Evolutionary conservation across 768 basidiomycete genomes (phyloP).

Genomic region (Tricholoma sp.): DNA sequence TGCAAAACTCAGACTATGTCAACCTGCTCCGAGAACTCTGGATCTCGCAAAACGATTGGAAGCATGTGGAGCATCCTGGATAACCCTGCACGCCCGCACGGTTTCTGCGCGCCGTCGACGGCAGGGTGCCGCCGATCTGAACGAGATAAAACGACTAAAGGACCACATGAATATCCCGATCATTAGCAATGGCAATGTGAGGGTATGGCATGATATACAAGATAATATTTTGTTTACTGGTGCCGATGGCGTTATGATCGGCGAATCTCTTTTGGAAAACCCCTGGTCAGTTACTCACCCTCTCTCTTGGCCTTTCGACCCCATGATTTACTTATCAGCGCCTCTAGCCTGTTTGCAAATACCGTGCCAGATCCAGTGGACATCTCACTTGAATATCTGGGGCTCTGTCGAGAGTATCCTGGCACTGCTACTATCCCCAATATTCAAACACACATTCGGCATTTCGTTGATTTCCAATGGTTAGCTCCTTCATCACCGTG

Average conservation of each 20-base stretch:
- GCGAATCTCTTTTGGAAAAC: conserved; percentile 70
- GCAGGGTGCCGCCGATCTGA: conserved; percentile 67
- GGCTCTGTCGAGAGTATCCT: conserved; percentile 48
- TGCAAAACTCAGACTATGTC: conserved; percentile 57
- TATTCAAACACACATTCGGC: conserved; percentile 60
- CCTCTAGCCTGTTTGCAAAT: conserved; percentile 51
- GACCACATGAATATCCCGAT: conserved; percentile 49
- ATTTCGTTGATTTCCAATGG: conserved; percentile 69
- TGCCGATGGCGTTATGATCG: conserved; percentile 79
- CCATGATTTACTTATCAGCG: neutral
- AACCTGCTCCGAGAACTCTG: conserved; percentile 48
- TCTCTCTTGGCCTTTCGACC: neutral
- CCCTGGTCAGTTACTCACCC: conserved; percentile 45
- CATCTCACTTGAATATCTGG: conserved; percentile 68
- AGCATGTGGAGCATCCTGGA: conserved; percentile 61
- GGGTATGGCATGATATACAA: conserved; percentile 49
- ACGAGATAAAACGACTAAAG: conserved; percentile 53
- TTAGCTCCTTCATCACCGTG: conserved; percentile 24
- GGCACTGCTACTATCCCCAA: conserved; percentile 43
- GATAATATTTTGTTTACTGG: conserved; percentile 50
- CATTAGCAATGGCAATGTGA: conserved; percentile 78
- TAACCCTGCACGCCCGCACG: conserved; percentile 71
- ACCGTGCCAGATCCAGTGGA: conserved; percentile 55
- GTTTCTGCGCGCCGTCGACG: conserved; percentile 67
- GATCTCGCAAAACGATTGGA: conserved; percentile 56